phyloP scores from a whole-genome alignment of 257 asterid genomes.

The Solanum rostratum region DNA sequence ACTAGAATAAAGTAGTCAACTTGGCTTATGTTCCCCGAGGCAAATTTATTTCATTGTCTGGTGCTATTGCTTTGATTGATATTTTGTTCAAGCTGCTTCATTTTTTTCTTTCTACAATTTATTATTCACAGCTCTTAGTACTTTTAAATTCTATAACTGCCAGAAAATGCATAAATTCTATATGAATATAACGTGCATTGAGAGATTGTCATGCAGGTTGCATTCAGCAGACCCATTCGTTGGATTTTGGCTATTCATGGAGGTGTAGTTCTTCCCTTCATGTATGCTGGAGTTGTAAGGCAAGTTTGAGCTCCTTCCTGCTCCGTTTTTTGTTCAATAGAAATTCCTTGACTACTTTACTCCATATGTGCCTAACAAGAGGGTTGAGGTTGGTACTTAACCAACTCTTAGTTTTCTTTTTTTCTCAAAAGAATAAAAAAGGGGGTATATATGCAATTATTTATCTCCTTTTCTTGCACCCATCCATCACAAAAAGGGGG shows the following conservation, averaged over 20 bases:
- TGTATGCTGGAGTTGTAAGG: conserved; percentile 79
- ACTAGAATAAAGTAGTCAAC: background rate
- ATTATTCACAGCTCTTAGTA: background rate
- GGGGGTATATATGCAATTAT: background rate
- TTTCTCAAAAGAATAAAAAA: background rate
- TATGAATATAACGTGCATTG: background rate
- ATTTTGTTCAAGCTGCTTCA: background rate
- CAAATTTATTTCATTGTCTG: background rate
- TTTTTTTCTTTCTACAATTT: background rate
- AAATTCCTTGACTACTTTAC: background rate
- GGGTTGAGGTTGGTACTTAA: background rate
- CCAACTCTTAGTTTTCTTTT: background rate
- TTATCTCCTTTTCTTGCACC: background rate
- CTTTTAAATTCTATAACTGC: background rate
- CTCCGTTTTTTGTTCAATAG: background rate
- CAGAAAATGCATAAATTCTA: background rate
- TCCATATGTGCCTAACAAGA: background rate
- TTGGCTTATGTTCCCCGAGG: background rate
- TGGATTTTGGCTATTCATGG: conserved; percentile 96
- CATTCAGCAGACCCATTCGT: conserved; percentile 93
- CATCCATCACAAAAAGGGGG: background rate
- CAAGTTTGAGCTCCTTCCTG: conserved; percentile 12
- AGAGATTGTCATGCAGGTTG: conserved; percentile 32
- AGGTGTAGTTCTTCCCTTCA: conserved; percentile 63
- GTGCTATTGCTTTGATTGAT: background rate